These are phyloP conservation scores for Lactifluus hygrophoroides DNA, from an alignment of 768 basidiomycete genomes.

Conservation along the genomic window DNA sequence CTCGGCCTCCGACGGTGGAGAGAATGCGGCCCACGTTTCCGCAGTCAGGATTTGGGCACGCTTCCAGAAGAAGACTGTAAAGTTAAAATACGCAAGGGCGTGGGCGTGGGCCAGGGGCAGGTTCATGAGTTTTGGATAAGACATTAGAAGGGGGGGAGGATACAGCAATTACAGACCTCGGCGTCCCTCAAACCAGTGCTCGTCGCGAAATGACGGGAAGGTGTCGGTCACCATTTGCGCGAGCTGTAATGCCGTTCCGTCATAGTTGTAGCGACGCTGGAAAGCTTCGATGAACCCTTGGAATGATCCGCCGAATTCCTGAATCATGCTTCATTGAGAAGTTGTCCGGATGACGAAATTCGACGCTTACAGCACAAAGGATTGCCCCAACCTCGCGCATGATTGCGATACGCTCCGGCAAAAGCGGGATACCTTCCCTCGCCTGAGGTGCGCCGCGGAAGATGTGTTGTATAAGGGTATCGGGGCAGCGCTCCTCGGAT, in stretches of 20 bases:
- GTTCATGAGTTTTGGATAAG: not conserved
- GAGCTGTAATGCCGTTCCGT: slow-evolving; percentile 18
- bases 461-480: slow-evolving; percentile 55
- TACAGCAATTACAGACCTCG: slow-evolving; percentile 38
- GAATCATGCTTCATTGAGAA: not conserved
- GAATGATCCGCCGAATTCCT: slow-evolving; percentile 18
- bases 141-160: not conserved
- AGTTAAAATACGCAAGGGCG: not conserved
- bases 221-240: slow-evolving; percentile 20
- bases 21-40: slow-evolving; percentile 89
- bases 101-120: not conserved
- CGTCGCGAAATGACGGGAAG: slow-evolving; percentile 22
- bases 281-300: slow-evolving; percentile 19
- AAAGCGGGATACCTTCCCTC: slow-evolving; percentile 58
- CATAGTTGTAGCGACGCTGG: slow-evolving; percentile 7
- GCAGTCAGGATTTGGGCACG: slow-evolving; percentile 87
- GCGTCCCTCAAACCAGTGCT: slow-evolving; percentile 23
- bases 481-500: slow-evolving; percentile 59
- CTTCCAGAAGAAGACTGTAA: slow-evolving; percentile 76
- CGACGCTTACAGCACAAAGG: slow-evolving; percentile 50
- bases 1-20: slow-evolving; percentile 30
- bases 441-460: slow-evolving; percentile 55
- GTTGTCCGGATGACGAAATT: not conserved
- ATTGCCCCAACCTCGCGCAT: slow-evolving; percentile 73
- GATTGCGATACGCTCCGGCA: slow-evolving; percentile 61